These are phyloP conservation scores for Phenoliferia sp. DNA, from an alignment of 1,284 basidiomycete species.

Conservation along the genomic window DNA sequence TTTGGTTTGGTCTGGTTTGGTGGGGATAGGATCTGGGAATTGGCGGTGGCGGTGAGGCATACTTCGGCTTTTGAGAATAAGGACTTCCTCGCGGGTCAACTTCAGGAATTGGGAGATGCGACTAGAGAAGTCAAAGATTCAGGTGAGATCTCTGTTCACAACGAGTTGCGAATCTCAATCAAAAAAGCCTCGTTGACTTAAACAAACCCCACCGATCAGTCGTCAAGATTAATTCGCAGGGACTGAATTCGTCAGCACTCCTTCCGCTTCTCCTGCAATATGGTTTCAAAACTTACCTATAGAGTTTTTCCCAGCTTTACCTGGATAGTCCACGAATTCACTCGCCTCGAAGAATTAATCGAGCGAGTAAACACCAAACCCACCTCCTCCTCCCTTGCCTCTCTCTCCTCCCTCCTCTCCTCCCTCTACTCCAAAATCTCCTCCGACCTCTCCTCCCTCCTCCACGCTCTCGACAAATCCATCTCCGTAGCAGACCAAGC, in stretches of 20 bases:
- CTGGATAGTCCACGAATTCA: conserved; percentile 33
- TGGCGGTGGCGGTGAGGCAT: conserved; percentile 34
- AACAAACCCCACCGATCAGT: no score
- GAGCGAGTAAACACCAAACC: conserved; percentile 11
- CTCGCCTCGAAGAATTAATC: conserved; percentile 35
- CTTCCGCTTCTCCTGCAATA: not conserved
- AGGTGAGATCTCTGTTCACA: no score
- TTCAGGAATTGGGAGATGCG: conserved; percentile 29
- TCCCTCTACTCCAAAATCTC: conserved; percentile 30
- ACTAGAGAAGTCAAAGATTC: conserved; percentile 35
- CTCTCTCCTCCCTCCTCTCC: conserved; percentile 28
- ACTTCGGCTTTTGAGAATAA: conserved; percentile 28
- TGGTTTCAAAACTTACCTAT: not conserved
- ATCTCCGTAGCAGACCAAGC: conserved; percentile 30
- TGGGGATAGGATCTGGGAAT: conserved; percentile 28
- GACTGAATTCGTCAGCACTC: conserved; percentile 8
- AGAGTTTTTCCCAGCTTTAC: no score
- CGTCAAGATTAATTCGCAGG: conserved; percentile 20
- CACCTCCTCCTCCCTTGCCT: conserved; percentile 6
- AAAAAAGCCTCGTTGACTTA: no score
- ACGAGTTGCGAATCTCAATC: no score
- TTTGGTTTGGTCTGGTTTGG: no score
- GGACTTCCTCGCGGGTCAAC: conserved; percentile 17
- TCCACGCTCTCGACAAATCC: conserved; percentile 32
- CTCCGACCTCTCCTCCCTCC: conserved; percentile 19